Evolutionary conservation across 495 filamentous ascomycete genomes (phyloP).

Genomic region (Lepidopterella palustris): DNA sequence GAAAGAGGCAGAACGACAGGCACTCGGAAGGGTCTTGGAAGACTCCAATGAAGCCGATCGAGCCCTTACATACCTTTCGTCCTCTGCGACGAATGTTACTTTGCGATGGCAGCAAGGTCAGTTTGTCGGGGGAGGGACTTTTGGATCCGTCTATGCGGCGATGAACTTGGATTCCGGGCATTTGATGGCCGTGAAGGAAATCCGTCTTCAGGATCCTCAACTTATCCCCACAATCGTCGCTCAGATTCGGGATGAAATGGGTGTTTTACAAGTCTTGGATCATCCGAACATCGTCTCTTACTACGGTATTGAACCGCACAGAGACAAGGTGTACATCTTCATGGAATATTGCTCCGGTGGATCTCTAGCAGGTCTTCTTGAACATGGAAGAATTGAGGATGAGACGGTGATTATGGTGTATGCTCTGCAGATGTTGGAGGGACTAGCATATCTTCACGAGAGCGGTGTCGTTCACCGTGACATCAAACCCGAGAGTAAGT

Average conservation of each 20-base stretch:
- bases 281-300: constrained; percentile 98
- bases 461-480: constrained; percentile 87
- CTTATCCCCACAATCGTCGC: constrained; percentile 86
- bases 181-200: constrained; percentile 98
- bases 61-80: constrained; percentile 86
- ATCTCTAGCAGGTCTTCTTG: constrained; percentile 80
- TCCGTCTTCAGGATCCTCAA: constrained; percentile 92
- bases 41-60: constrained; percentile 92
- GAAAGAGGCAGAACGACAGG: constrained; percentile 79
- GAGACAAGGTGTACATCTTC: constrained; percentile 98
- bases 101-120: constrained; percentile 97
- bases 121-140: constrained; percentile 93
- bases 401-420: constrained; percentile 98
- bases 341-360: constrained; percentile 99
- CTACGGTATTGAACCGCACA: constrained; percentile 94
- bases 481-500: constrained; percentile 94
- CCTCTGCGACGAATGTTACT: constrained; percentile 87
- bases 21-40: constrained; percentile 83
- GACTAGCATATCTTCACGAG: constrained; percentile 90
- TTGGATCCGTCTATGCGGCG: constrained; percentile 92
- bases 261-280: constrained; percentile 86
- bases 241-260: constrained; percentile 96
- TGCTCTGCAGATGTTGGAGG: constrained; percentile 89
- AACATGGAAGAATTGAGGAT: constrained; percentile 95
- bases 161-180: constrained; percentile 95